Conservation (phyloP, 768 basidiomycete genomes). For the Cystobasidium ongulense region DNA sequence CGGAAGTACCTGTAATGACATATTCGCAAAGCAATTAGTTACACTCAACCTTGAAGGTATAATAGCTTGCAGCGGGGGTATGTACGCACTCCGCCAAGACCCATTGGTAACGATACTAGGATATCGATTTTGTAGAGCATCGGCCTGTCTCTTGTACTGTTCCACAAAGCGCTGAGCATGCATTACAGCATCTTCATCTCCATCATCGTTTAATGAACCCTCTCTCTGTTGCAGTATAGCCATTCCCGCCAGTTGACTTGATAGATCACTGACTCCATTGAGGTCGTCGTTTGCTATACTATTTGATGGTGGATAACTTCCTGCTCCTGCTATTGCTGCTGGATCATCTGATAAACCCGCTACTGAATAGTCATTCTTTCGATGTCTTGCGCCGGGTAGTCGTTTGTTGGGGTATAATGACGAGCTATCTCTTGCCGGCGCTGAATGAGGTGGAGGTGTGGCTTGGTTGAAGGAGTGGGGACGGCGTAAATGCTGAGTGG, state of each 20-base stretch:
- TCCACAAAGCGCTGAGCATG: slow-evolving; percentile 23
- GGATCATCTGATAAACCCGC: slow-evolving; percentile 22
- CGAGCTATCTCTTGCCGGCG: slow-evolving; percentile 27
- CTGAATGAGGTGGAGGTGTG: not conserved
- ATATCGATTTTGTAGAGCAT: not conserved
- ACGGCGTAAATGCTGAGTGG: not conserved
- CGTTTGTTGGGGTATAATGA: slow-evolving; percentile 11
- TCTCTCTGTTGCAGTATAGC: slow-evolving; percentile 23
- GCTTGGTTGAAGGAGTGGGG: slow-evolving; percentile 8
- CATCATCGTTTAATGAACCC: not conserved
- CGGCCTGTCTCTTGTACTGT: slow-evolving; percentile 20
- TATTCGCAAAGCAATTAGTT: not conserved
- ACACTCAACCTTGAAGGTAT: not conserved
- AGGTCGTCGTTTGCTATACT: not conserved
- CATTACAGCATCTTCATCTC: slow-evolving; percentile 10
- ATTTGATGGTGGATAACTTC: not conserved
- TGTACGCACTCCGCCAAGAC: not conserved
- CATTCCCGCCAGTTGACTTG: slow-evolving; percentile 24
- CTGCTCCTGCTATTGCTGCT: not conserved
- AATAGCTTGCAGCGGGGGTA: not conserved
- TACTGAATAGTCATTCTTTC: slow-evolving; percentile 30
- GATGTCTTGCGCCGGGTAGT: not conserved
- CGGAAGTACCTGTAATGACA: slow-evolving; percentile 5
- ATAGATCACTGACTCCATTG: slow-evolving; percentile 22
- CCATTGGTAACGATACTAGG: not conserved